Conservation (phyloP, 1,139 yeast genomes). For the Geotrichum candidum region DNA sequence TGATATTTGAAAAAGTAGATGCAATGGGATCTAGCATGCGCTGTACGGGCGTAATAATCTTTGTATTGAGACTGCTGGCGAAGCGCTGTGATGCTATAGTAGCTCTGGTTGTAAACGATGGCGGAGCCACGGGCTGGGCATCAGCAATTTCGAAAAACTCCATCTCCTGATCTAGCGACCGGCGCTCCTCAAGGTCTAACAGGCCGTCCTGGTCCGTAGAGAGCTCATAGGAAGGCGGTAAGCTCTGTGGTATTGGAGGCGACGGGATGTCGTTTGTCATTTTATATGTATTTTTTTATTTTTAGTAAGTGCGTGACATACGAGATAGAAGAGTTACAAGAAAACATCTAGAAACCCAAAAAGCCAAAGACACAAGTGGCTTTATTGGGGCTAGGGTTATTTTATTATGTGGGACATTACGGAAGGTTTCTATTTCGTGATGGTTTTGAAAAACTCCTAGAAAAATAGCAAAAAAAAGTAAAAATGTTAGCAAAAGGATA, state of each 20-base stretch:
- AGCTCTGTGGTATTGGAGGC: background rate
- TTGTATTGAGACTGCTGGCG: conserved; percentile 39
- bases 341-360: background rate
- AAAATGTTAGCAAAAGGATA: background rate
- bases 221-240: conserved; percentile 5
- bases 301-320: background rate
- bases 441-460: conserved; percentile 8
- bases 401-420: background rate
- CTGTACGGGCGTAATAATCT: conserved; percentile 48
- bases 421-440: background rate
- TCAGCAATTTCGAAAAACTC: conserved; percentile 38
- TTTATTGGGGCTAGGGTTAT: background rate
- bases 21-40: conserved; percentile 62
- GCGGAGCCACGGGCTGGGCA: conserved; percentile 15
- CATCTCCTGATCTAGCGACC: conserved; percentile 30
- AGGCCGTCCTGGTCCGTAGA: conserved; percentile 5
- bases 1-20: conserved; percentile 46
- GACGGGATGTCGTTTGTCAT: background rate
- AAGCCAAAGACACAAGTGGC: background rate
- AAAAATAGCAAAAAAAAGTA: background rate
- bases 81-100: conserved; percentile 26
- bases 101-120: conserved; percentile 25
- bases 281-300: background rate
- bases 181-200: background rate
- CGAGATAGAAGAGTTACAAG: background rate